These are phyloP conservation scores for Alternaria sp. DNA, from an alignment of 2,329 filamentous ascomycete species.

Conservation along the genomic window DNA sequence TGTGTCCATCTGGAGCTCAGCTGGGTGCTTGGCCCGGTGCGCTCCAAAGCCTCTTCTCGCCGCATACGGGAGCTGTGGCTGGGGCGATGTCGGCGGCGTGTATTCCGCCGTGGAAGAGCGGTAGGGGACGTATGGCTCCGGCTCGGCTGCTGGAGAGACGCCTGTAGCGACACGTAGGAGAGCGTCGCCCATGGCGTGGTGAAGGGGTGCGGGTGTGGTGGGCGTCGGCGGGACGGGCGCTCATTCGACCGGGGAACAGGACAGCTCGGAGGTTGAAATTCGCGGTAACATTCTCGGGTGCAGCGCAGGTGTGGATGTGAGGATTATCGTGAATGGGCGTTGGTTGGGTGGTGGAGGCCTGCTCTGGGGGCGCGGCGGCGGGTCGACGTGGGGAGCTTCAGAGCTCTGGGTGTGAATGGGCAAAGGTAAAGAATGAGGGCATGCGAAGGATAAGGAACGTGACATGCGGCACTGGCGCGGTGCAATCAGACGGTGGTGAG, in stretches of 20 bases:
- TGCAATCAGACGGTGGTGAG: slow-evolving; percentile 25
- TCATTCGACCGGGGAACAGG: slow-evolving; percentile 39
- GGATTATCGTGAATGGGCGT: not conserved
- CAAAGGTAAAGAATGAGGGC: slow-evolving; percentile 8
- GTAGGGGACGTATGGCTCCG: slow-evolving; percentile 32
- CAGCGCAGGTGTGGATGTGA: not conserved
- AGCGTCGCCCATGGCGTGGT: slow-evolving; percentile 39
- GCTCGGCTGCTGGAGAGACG: slow-evolving; percentile 12
- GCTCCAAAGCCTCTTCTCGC: slow-evolving; percentile 31
- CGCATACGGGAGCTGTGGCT: slow-evolving; percentile 24
- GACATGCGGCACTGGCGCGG: slow-evolving; percentile 4
- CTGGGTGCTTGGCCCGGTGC: slow-evolving; percentile 30
- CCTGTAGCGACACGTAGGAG: slow-evolving; percentile 24
- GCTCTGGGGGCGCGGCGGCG: not conserved
- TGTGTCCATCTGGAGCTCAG: slow-evolving; percentile 40
- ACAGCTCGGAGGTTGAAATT: slow-evolving; percentile 24
- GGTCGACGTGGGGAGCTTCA: not conserved
- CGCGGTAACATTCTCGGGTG: slow-evolving; percentile 38
- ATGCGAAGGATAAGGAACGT: slow-evolving; percentile 17
- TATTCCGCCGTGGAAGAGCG: slow-evolving; percentile 32
- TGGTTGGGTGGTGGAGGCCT: not conserved
- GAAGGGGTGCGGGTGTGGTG: slow-evolving; percentile 12
- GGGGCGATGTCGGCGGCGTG: slow-evolving; percentile 44
- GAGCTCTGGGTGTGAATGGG: slow-evolving; percentile 5
- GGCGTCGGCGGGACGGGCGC: slow-evolving; percentile 13